Conservation (phyloP, 1,284 basidiomycete species). For the Microstroma glucosiphilum region DNA sequence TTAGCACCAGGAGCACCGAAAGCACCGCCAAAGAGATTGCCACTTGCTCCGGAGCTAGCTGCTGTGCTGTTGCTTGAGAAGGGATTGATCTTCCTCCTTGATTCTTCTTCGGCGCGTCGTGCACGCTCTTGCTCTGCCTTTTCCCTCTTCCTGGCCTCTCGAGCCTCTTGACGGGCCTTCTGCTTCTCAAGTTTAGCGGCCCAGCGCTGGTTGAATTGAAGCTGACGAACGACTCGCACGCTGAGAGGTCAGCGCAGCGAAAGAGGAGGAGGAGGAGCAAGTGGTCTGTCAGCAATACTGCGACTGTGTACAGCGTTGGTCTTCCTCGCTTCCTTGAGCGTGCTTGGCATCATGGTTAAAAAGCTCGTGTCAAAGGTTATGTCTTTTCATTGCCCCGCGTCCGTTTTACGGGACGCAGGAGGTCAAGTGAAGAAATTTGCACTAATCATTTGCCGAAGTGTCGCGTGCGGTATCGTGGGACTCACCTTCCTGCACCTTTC, state of each 20-base stretch:
- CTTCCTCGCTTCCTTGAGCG: not conserved
- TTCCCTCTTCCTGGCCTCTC: conserved; percentile 16
- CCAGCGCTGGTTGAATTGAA: conserved; percentile 46
- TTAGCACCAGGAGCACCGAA: conserved; percentile 9
- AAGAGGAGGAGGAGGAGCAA: conserved; percentile 12
- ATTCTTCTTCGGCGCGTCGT: conserved; percentile 27
- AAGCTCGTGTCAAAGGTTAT: conserved; percentile 50
- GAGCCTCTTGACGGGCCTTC: conserved; percentile 10
- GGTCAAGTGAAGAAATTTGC: conserved; percentile 51
- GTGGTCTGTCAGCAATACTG: conserved; percentile 1
- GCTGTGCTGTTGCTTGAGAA: conserved; percentile 21
- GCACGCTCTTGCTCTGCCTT: conserved; percentile 23
- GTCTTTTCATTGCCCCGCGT: conserved; percentile 32
- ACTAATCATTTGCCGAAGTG: conserved; percentile 40
- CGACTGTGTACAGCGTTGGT: not conserved
- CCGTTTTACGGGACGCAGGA: conserved; percentile 12
- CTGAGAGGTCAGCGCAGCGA: conserved; percentile 17
- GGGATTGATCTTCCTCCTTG: conserved; percentile 28
- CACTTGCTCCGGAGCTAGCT: conserved; percentile 29
- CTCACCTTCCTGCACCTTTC: conserved; percentile 34
- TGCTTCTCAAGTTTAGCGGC: conserved; percentile 48
- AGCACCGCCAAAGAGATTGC: conserved; percentile 17
- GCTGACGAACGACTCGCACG: conserved; percentile 40
- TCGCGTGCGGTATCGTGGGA: conserved; percentile 7
- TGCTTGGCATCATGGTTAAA: conserved; percentile 47